Evolutionary conservation across 2,329 filamentous ascomycete species (phyloP), one percentile per base, ranked within the genome.

Genomic region (Scytalidium sp.): DNA sequence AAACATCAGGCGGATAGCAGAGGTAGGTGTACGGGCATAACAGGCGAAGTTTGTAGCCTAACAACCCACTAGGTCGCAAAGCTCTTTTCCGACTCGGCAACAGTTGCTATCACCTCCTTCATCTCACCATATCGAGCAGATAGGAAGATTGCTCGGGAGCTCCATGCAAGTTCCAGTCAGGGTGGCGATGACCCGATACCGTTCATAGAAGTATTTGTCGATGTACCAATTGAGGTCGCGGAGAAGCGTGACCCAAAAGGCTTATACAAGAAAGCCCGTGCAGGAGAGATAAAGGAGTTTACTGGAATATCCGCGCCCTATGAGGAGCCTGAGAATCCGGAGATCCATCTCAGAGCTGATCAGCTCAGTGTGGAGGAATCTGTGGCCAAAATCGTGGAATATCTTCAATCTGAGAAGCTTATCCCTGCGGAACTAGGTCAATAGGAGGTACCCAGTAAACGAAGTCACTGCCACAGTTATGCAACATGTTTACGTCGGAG

Each of bases 171-270:
- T 2, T 75, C 80, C 50, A 63, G 70, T 29, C 70, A 78, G 45
- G 71, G 72, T 50, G 73, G 74, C 51, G 85, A 87, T 58, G 68
- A 74, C 2, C 74, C 88, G 0, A 80, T 97, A 50, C 86, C 88
- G 9, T 99, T 99, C 67, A 80, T 99, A 58, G 94, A 99, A 74
- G 90, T 97, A 51, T 96, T 84, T 66, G 86, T 99, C 56, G 91
- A 99, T 70, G 84, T 97, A 11, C 88, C 91, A 13, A 80, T 97
- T 59, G 89, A 90, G 70, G 90, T 94, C 41, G 93, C 94, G 32
- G 93, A 97, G 81, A 79, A 93, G 80, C 84, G 94, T 56, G 94
- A 99, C 67, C 94, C 94, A 44, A 99, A 99, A 83, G 94, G 93
- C 4, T 75, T 97, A 53, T 99, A 99, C 75, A 96, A 96, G 80